Base-by-base conservation (phyloP, 352 stramenopile genomes). In the Globisporangium takayamanum region DNA sequence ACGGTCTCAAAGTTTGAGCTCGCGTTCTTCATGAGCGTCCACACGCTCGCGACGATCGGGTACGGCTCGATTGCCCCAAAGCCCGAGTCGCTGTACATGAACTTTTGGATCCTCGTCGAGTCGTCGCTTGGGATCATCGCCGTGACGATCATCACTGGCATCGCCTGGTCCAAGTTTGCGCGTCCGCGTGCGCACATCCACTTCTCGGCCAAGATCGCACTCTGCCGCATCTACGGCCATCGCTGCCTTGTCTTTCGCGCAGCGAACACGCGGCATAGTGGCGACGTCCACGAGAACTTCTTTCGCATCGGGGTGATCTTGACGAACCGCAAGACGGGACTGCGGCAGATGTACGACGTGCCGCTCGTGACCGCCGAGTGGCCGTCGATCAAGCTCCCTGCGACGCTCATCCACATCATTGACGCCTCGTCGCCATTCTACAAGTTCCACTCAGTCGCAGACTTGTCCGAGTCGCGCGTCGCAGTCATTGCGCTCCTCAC, bases 151-250 rank as follows among this genome's bases (percentile, higher is more conserved):
- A 87, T 92, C 63, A 91, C 84, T 18, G 84, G 84, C 59, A 94
- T 94, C 25, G 78, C 78, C 2, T 94, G 84, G 84, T 89, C 84
- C 37, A 94, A 94, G 64, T 94, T 94, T 61, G 84, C 84, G 26
- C 70, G 81, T 36, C 81, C 84, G 2, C 71, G 80, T 42, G 84
- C 84, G 8, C 84, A 94, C 60, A 91, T 94, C 55, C 78, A 91
- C 55, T 94, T 94, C 33, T 94, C 84, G 47, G 76, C 68, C 8
- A 69, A 81, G 41, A 78, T 94, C 52, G 70, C 78, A 8, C 73
- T 92, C 51, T 76, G 80, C 1, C 76, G 68, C 50, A 87, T 92
- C 55, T 88, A 88, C 50, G 81, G 81, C 3, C 81, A 90, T 41
- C 76, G 81, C 6, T 92, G 81, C 44, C 72, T 94, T 25, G 78